Percentiles rank a stretch among this genome's conserved stretches.
Conservation (phyloP, 192 early-diverging fungal species). For the Geranomyces michiganensis region DNA sequence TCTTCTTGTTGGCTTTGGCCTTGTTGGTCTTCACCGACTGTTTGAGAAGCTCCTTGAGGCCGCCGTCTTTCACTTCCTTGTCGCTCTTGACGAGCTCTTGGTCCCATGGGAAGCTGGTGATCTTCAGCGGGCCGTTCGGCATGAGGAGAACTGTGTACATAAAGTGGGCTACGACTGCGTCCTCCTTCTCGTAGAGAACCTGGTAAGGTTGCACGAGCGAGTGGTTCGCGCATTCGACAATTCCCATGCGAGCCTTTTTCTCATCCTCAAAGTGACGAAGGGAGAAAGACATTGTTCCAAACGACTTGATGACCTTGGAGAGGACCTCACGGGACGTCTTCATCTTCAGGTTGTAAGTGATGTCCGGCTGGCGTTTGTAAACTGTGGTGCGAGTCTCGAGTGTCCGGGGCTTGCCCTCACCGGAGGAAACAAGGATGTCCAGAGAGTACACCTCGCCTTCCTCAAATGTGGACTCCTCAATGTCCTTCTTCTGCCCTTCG, state of each 20-base stretch:
- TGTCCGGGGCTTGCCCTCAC: conserved; percentile 77
- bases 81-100: conserved; percentile 78
- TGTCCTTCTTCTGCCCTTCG: conserved; percentile 72
- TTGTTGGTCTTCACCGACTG: conserved; percentile 46
- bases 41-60: conserved; percentile 72
- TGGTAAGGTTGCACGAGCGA: conserved; percentile 79
- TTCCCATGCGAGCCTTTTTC: conserved; percentile 88
- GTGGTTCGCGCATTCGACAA: conserved; percentile 86
- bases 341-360: conserved; percentile 85
- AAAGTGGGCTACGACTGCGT: conserved; percentile 84
- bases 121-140: conserved; percentile 82
- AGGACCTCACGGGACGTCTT: conserved; percentile 75
- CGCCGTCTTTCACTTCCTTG: conserved; percentile 81
- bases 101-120: conserved; percentile 79
- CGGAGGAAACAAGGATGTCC: conserved; percentile 85
- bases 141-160: conserved; percentile 90
- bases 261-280: conserved; percentile 86
- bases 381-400: conserved; percentile 80
- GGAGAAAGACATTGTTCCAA: conserved; percentile 87
- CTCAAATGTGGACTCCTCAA: conserved; percentile 59
- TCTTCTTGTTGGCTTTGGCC: conserved; percentile 50
- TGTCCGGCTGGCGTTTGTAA: conserved; percentile 83
- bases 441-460: conserved; percentile 93
- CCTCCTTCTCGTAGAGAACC: conserved; percentile 80
- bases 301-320: conserved; percentile 74